Conservation (phyloP, 108 stramenopile genomes). For the Nitzschia palea region DNA sequence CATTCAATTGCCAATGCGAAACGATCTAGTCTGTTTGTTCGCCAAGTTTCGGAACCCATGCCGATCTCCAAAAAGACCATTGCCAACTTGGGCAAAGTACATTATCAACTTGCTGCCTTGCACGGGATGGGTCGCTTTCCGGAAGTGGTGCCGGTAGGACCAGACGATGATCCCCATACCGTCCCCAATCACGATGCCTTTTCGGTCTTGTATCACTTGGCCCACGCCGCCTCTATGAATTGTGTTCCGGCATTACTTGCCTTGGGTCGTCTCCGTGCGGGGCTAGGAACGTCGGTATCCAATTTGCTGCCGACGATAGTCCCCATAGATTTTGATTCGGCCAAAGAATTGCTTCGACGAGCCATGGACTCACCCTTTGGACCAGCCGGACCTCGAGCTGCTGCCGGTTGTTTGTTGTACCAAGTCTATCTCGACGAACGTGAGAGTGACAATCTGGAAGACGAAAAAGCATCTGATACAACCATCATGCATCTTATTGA, state of each 20-base stretch:
- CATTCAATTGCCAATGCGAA: background rate
- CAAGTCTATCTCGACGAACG: constrained; percentile 66
- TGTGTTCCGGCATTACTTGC: constrained; percentile 64
- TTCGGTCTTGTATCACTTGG: constrained; percentile 71
- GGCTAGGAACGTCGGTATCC: constrained; percentile 59
- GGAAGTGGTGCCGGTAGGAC: constrained; percentile 42
- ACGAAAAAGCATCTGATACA: constrained; percentile 24
- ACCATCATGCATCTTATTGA: constrained; percentile 46
- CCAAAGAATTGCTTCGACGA: constrained; percentile 58
- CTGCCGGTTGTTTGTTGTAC: constrained; percentile 70
- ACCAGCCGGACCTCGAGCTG: constrained; percentile 49
- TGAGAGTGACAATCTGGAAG: constrained; percentile 34
- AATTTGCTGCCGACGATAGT: constrained; percentile 47
- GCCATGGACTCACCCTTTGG: constrained; percentile 42
- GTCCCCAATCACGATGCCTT: constrained; percentile 54
- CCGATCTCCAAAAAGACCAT: constrained; percentile 49
- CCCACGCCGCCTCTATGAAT: constrained; percentile 56
- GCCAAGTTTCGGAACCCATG: constrained; percentile 44
- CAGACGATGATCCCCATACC: constrained; percentile 24
- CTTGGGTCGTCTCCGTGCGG: constrained; percentile 58
- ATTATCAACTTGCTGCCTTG: constrained; percentile 70
- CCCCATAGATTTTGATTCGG: constrained; percentile 64
- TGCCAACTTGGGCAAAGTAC: constrained; percentile 65
- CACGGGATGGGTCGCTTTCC: constrained; percentile 74
- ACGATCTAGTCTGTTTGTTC: constrained; percentile 31